Base-by-base conservation (phyloP, 352 stramenopile genomes). In the Bremia lactucae region DNA sequence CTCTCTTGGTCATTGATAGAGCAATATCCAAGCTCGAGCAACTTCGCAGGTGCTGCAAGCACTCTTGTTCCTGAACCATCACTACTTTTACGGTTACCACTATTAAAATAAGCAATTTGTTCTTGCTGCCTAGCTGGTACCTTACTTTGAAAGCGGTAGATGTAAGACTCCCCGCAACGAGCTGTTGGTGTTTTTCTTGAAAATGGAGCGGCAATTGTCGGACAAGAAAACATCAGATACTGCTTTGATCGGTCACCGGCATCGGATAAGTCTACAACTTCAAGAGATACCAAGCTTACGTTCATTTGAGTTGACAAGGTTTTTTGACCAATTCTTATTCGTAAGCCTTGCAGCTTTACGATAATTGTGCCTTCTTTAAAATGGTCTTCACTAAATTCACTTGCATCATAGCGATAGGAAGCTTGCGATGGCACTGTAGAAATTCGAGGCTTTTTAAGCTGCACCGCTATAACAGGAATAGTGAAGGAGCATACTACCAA, bases 401-500 rank as follows among this genome's bases (percentile, higher is more conserved):
- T 59, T 9, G 69, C 66, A 25, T 89, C 75, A 40, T 79, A 86
- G 19, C 58, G 59, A 38, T 74, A 86, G 1, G 64, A 76, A 18
- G 73, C 52, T 15, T 73, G 77, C 6, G 59, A 66, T 39, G 63
- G 49, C 3, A 79, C 48, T 9, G 38, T 52, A 18, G 55, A 49
- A n/a, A 55, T 62, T 14, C 62, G 58, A 23, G 78, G 76, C 31
- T 94, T 94, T 22, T 82, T 82, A 35, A 94, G 39, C 42, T 87
- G 76, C 14, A 94, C 58, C 13, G 74, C 73, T 49, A 94, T 84
- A 16, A 87, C 29, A 24, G 81, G 81, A 31, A 91, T 59, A 11
- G 81, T 90, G 33, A 91, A 83, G 0, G 81, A 89, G 38, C 74
- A 87, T 15, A 91, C 79, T 28, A 83, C 63, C 29, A 89, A 52